Conservation (phyloP, 495 filamentous ascomycete genomes). For the Delitschia confertaspora region DNA sequence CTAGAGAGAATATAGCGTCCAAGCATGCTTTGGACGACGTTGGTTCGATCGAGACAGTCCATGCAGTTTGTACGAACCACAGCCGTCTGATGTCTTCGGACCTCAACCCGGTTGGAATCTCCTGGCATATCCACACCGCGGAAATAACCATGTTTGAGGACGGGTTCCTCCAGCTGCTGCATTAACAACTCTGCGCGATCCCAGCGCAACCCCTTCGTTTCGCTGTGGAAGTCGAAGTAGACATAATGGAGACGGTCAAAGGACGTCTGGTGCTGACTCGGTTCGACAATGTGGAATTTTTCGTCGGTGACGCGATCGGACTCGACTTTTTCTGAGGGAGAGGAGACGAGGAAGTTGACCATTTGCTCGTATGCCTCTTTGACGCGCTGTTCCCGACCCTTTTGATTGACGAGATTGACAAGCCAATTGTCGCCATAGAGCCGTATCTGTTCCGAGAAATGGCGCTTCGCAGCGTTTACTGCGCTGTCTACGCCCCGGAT, state of each 20-base stretch:
- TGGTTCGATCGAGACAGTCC: conserved; percentile 97
- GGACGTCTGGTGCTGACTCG: conserved; percentile 48
- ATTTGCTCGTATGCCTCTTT: conserved; percentile 90
- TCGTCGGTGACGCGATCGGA: conserved; percentile 53
- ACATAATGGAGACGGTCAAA: conserved; percentile 85
- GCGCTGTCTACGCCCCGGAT: conserved; percentile 79
- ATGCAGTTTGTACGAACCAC: conserved; percentile 97
- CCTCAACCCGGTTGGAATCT: conserved; percentile 61
- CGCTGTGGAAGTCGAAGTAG: conserved; percentile 97
- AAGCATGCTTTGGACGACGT: conserved; percentile 93
- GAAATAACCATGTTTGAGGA: conserved; percentile 79
- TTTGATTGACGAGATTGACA: conserved; percentile 94
- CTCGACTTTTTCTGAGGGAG: conserved; percentile 55
- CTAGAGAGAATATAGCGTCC: conserved; percentile 78
- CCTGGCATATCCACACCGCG: conserved; percentile 79
- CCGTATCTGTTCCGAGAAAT: conserved; percentile 86
- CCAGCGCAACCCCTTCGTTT: conserved; percentile 90
- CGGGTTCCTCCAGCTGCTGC: conserved; percentile 62
- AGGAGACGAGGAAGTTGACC: conserved; percentile 61
- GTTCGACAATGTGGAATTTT: conserved; percentile 69
- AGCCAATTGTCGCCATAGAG: conserved; percentile 94
- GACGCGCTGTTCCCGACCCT: conserved; percentile 73
- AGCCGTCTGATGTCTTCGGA: conserved; percentile 67
- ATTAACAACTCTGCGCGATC: conserved; percentile 81
- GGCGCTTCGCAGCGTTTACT: conserved; percentile 62